phyloP scores from a whole-genome alignment of 2,329 filamentous ascomycete species.

The Aspergillus sp. region DNA sequence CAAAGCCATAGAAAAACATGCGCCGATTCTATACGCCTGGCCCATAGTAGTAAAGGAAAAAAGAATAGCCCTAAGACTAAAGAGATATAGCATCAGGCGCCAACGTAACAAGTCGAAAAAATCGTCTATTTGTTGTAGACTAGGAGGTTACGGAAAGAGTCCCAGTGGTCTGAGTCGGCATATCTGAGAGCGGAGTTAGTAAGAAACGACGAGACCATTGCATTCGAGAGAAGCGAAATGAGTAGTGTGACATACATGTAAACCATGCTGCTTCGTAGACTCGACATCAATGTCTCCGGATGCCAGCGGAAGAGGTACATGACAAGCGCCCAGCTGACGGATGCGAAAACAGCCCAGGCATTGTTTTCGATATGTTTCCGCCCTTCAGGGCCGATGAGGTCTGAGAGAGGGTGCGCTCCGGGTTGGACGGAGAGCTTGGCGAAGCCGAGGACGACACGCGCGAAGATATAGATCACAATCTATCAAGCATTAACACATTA shows the following conservation, averaged over 20 bases:
- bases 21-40: conserved; percentile 22
- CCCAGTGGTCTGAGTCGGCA: conserved; percentile 84
- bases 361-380: conserved; percentile 60
- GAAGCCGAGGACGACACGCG: conserved; percentile 79
- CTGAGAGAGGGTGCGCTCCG: conserved; percentile 42
- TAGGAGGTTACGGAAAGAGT: conserved; percentile 77
- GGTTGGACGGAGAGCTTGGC: conserved; percentile 79
- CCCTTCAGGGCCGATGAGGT: conserved; percentile 46
- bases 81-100: not conserved
- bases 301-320: conserved; percentile 96
- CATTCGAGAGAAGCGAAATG: not conserved
- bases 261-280: conserved; percentile 90
- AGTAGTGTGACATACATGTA: conserved; percentile 72
- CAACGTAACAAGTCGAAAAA: not conserved
- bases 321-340: conserved; percentile 84
- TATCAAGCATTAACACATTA: conserved; percentile 39
- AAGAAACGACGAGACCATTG: not conserved
- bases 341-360: conserved; percentile 91
- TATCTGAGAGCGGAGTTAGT: conserved; percentile 52
- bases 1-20: conserved; percentile 12
- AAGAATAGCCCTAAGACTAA: not conserved
- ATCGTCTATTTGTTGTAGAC: conserved; percentile 70
- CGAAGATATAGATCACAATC: conserved; percentile 98
- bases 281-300: conserved; percentile 86
- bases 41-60: not conserved